A percentile compares a stretch with the other conserved stretches of the same genome.
phyloP scores from a whole-genome alignment of 2,329 filamentous ascomycete genomes.

The Alternaria angustiovoidea region DNA sequence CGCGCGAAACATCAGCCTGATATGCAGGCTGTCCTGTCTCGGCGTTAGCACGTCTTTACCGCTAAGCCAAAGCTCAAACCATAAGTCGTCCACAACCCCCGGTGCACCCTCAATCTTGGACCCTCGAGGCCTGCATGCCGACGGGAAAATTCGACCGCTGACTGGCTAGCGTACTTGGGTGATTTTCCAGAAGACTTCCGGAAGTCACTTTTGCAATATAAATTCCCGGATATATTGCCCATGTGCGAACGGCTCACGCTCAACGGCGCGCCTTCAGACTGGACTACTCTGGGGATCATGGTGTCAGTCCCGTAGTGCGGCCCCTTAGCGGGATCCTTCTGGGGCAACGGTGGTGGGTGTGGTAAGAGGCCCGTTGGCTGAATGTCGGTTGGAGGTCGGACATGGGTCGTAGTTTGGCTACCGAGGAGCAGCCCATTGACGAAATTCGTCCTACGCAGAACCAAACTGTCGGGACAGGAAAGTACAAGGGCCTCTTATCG shows the following conservation, averaged over 20 bases:
- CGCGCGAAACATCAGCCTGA: conserved; percentile 42
- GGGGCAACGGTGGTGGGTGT: conserved; percentile 11
- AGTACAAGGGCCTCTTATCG: conserved; percentile 46
- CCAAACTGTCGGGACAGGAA: conserved; percentile 36
- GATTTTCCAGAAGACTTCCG: conserved; percentile 26
- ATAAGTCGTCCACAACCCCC: conserved; percentile 23
- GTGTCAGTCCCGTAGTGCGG: conserved; percentile 36
- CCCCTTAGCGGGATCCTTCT: conserved; percentile 27
- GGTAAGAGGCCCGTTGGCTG: conserved; percentile 21
- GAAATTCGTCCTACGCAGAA: conserved; percentile 34
- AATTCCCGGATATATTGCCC: conserved; percentile 28
- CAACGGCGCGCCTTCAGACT: conserved; percentile 27
- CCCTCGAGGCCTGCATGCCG: conserved; percentile 16
- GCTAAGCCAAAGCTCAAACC: conserved; percentile 22
- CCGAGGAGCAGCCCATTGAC: conserved; percentile 39
- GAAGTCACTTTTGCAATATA: conserved; percentile 29
- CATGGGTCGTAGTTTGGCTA: conserved; percentile 40
- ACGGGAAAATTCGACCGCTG: conserved; percentile 17
- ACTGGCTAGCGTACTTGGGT: conserved; percentile 32
- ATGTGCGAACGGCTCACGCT: conserved; percentile 22
- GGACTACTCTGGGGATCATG: conserved; percentile 29
- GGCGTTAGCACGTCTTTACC: conserved; percentile 29
- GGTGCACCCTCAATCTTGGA: conserved; percentile 24
- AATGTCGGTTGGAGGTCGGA: conserved; percentile 26
- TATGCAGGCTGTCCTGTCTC: conserved; percentile 38